Evolutionary conservation across 2,329 filamentous ascomycete genomes (phyloP).

Genomic region (Botrytis sinoallii): DNA sequence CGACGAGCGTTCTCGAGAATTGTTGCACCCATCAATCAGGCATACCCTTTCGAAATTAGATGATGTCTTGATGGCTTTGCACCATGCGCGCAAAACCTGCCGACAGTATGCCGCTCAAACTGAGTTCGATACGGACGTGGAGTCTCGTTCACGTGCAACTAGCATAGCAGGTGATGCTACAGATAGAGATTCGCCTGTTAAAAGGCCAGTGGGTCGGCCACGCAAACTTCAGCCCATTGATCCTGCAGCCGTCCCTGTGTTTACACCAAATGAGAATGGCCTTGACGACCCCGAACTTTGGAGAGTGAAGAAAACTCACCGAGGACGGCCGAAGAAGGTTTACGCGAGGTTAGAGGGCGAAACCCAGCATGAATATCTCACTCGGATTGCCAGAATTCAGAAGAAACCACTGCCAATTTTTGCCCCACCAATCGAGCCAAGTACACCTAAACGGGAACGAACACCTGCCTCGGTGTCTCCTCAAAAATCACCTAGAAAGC

Average conservation of each 20-base stretch:
- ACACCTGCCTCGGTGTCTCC: conserved; percentile 11
- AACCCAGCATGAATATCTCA: conserved; percentile 43
- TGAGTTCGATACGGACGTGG: conserved; percentile 36
- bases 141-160: conserved; percentile 17
- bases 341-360: conserved; percentile 34
- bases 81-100: conserved; percentile 60
- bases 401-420: conserved; percentile 43
- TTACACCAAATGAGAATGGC: neutral
- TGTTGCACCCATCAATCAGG: conserved; percentile 67
- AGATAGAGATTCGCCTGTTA: conserved; percentile 14
- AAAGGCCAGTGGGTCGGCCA: conserved; percentile 26
- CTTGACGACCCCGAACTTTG: conserved; percentile 10
- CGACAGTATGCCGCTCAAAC: conserved; percentile 36
- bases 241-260: neutral
- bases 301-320: conserved; percentile 26
- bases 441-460: neutral
- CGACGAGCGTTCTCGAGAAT: conserved; percentile 61
- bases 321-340: conserved; percentile 31
- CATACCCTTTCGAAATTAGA: conserved; percentile 71
- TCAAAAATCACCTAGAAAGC: conserved; percentile 16
- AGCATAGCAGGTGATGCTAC: neutral
- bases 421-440: conserved; percentile 19
- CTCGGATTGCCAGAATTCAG: conserved; percentile 46
- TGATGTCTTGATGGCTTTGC: conserved; percentile 64
- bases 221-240: conserved; percentile 30